Evolutionary conservation across 2,329 filamentous ascomycete species (phyloP), one percentile per base, ranked within the genome.

Genomic region (Exophiala sp.): DNA sequence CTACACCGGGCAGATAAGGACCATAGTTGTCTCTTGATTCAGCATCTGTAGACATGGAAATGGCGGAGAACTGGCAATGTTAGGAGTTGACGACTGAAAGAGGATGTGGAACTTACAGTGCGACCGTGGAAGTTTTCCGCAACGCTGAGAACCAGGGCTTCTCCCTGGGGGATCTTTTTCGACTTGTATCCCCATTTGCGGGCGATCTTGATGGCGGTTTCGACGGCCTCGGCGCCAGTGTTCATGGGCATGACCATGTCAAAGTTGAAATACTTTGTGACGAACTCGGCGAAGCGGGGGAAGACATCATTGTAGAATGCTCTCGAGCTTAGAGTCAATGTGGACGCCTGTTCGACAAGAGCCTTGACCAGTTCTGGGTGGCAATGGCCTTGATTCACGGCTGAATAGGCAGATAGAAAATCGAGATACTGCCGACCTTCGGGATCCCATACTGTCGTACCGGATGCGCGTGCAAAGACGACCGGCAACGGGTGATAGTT

Each of bases 221-320:
- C 91, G 29, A 95, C 89, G 7, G 91, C 91, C 72, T 97, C 91
- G 18, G 91, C 91, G 52, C 91, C 91, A 1, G 91, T 97, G 75
- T 96, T 96, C 90, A 97, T 96, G 58, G 91, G 91, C 68, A 97
- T 72, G 27, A 95, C 88, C 91, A 96, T 96, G 70, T 97, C 91
- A 67, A 94, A 97, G 55, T 88, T 89, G 68, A 96, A 95, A 66
- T 87, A 83, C 59, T 81, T 72, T 61, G 87, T 90, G 57, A 95
- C 84, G 72, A 93, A 95, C 71, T 95, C 85, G 5, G 91, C 91
- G 77, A 95, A 97, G 58, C 85, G 83, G 51, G 91, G 91, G 73
- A 97, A 97, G 57, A 97, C 93, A 74, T 97, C 91, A 68, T 97
- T 98, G 78, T 97, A 85, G 74, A 97, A 98, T 44, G 93, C 93